Base-by-base conservation (phyloP, 2,329 filamentous ascomycete species). In the Ophiostoma angusticollis region DNA sequence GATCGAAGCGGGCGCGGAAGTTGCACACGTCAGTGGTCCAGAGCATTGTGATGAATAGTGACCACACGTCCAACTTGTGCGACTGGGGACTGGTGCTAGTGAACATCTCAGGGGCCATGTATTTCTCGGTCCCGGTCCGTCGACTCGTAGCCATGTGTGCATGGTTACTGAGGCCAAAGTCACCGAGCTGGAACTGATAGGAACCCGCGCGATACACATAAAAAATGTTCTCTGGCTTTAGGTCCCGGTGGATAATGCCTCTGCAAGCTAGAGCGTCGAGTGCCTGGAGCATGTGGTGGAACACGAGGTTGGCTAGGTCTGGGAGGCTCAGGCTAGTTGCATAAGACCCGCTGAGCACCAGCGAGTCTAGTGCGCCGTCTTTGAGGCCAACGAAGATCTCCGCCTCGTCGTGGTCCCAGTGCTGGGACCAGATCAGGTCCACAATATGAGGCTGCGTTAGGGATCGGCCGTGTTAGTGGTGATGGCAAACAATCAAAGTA, bases 151-250 rank as follows among this genome's bases (percentile, higher is more conserved):
- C 30, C 8, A 19, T 3, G 9, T 12, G 2, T 3, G n/a, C 31
- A 6, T 3, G 6, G 25, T 22, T 35, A 18, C 31, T 23, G n/a
- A 39, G 14, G 18, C 37, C 31, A 16, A 35, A 35, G 31, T 39
- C 37, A 5, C 31, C 37, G 24, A 39, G 31, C n/a, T 18, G 31
- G 22, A 39, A 39, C 3, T 13, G 18, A 16, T 25, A 37, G 2
- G 11, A 6, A n/a, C 31, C 31, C 13, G 6, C 19, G 5, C 18
- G 24, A 9, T 8, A 9, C 6, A 6, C 12, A n/a, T 35, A 39
- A 9, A 39, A n/a, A 23, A 39, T 39, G 37, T 35, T 39, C 2
- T 8, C 23, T 9, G 31, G 37, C 31, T 39, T 39, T 13, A 39
- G 24, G 24, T 39, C 37, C 3, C 37, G 37, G 37, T 39, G 37